Evolutionary conservation across 345 rosid species (phyloP).

Genomic region (Fremontodendron californicum): DNA sequence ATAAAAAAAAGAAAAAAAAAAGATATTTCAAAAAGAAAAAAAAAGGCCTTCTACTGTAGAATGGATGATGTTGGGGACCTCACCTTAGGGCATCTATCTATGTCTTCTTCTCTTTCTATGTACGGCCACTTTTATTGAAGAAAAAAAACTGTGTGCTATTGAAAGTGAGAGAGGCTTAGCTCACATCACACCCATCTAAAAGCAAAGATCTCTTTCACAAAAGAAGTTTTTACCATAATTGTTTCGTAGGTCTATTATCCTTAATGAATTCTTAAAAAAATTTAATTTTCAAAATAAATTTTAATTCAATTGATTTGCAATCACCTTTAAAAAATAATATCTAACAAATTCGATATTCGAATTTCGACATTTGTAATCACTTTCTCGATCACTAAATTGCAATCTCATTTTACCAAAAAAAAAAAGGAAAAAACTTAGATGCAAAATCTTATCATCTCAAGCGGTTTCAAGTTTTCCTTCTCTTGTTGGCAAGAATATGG

Average conservation of each 20-base stretch:
- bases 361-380: too few relatives aligned
- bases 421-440: too few relatives aligned
- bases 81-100: not conserved
- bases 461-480: not conserved
- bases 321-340: too few relatives aligned
- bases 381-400: too few relatives aligned
- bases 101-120: conserved; percentile 5
- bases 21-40: not conserved
- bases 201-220: not conserved
- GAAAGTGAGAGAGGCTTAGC: conserved; percentile 8
- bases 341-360: too few relatives aligned
- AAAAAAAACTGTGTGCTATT: not conserved
- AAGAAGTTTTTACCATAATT: not conserved
- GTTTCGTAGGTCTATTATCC: too few relatives aligned
- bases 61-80: conserved; percentile 2
- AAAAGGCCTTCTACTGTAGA: not conserved
- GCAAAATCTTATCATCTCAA: not conserved
- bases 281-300: too few relatives aligned
- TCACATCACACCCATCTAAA: not conserved
- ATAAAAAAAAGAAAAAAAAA: not conserved
- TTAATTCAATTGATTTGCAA: too few relatives aligned
- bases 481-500: not conserved
- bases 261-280: too few relatives aligned
- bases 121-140: too few relatives aligned
- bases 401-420: too few relatives aligned